Conservation (phyloP, 192 early-diverging fungal species). For the Oehlia diaphana region DNA sequence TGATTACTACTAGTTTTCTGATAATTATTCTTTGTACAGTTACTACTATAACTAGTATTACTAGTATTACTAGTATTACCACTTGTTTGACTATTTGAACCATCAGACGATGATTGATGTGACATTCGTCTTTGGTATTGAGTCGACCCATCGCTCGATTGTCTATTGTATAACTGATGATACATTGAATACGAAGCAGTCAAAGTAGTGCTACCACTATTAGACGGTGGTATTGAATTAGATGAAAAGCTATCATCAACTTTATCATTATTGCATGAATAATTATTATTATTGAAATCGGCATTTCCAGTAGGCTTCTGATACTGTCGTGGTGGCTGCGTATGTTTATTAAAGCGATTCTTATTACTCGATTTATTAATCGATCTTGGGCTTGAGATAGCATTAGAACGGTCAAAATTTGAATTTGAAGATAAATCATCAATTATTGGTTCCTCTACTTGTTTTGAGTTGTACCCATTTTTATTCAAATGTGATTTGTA, state of each 20-base stretch:
- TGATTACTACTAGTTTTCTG: not conserved
- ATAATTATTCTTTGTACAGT: not conserved
- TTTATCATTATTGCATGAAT: not conserved
- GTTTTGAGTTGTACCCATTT: no score
- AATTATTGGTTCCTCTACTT: not conserved
- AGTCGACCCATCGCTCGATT: not conserved
- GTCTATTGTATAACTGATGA: not conserved
- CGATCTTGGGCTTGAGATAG: not conserved
- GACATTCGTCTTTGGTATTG: not conserved
- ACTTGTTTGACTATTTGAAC: constrained; percentile 8
- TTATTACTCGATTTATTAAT: not conserved
- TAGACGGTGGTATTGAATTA: not conserved
- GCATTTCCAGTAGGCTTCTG: not conserved
- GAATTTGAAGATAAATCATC: not conserved
- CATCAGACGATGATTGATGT: constrained; percentile 16
- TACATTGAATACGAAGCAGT: not conserved
- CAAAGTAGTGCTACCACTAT: not conserved
- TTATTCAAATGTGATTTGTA: no score
- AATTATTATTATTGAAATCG: not conserved
- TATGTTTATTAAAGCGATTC: not conserved
- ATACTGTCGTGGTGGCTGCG: not conserved
- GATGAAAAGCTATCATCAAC: no score
- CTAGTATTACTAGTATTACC: constrained; percentile 9
- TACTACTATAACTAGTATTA: not conserved
- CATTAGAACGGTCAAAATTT: not conserved